Evolutionary conservation across 164 flowering plant species (phyloP).

Genomic region (Vitis labrusca): DNA sequence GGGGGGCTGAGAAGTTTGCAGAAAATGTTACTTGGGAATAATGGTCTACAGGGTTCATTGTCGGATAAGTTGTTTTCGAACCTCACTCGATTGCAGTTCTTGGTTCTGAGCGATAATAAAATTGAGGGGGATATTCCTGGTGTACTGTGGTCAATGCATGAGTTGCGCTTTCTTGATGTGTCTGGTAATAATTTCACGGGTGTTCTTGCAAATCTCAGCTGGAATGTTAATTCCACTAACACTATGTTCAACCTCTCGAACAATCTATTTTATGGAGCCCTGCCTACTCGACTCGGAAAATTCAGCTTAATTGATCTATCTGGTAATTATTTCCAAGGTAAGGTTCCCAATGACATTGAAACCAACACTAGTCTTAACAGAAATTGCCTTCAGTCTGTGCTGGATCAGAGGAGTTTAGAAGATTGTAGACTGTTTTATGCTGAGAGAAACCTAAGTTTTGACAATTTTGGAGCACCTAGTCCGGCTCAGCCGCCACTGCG

Average conservation of each 20-base stretch:
- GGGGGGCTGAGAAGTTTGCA: slow-evolving; percentile 46
- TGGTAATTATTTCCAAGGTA: slow-evolving; percentile 66
- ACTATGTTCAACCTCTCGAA: slow-evolving; percentile 55
- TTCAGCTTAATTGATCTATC: slow-evolving; percentile 54
- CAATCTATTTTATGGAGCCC: slow-evolving; percentile 62
- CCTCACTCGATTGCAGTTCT: slow-evolving; percentile 32
- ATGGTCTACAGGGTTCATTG: slow-evolving; percentile 43
- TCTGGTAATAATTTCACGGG: slow-evolving; percentile 70
- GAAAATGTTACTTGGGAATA: slow-evolving; percentile 35
- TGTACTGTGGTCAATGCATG: slow-evolving; percentile 41
- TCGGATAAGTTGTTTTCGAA: slow-evolving; percentile 39
- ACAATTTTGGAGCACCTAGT: slow-evolving; percentile 39
- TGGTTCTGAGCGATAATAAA: slow-evolving; percentile 44
- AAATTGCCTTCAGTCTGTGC: slow-evolving; percentile 58
- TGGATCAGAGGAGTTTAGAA: slow-evolving; percentile 47
- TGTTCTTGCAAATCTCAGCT: slow-evolving; percentile 26
- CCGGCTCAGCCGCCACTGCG: slow-evolving; percentile 18
- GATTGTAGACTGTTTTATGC: slow-evolving; percentile 57
- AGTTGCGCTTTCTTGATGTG: slow-evolving; percentile 50
- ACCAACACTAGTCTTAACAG: slow-evolving; percentile 25
- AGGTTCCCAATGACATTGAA: slow-evolving; percentile 19
- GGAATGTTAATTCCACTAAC: slow-evolving; percentile 18
- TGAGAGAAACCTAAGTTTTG: slow-evolving; percentile 43
- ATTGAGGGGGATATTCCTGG: slow-evolving; percentile 50
- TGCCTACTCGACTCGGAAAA: slow-evolving; percentile 28